These are phyloP conservation scores for Galeopsis tetrahit DNA, from an alignment of 257 asterid species.

Conservation along the genomic window DNA sequence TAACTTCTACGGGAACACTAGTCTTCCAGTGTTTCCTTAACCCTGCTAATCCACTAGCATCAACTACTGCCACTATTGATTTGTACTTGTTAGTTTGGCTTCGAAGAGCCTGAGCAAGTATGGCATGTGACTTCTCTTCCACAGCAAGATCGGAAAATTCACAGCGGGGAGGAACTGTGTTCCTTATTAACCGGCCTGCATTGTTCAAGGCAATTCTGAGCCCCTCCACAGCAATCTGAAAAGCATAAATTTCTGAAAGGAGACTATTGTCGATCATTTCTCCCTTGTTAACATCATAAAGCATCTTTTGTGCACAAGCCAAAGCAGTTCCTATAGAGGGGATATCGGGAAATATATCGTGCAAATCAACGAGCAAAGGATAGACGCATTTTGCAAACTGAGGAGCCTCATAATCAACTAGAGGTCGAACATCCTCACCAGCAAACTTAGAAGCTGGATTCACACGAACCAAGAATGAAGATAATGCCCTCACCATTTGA, in stretches of 20 bases:
- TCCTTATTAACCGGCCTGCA: slow-evolving; percentile 64
- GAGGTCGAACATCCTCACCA: slow-evolving; percentile 44
- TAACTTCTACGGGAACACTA: slow-evolving; percentile 62
- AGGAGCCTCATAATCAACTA: slow-evolving; percentile 66
- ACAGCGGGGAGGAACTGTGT: slow-evolving; percentile 21
- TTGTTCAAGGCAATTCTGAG: slow-evolving; percentile 81
- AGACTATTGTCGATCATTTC: slow-evolving; percentile 54
- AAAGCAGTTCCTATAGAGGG: slow-evolving; percentile 75
- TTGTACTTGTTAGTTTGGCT: slow-evolving; percentile 69
- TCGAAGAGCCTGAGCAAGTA: slow-evolving; percentile 77
- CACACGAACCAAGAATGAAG: slow-evolving; percentile 47
- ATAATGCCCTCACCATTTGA: slow-evolving; percentile 62
- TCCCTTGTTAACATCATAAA: slow-evolving; percentile 71
- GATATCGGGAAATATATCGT: slow-evolving; percentile 59
- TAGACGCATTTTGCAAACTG: slow-evolving; percentile 76
- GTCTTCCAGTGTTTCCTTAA: slow-evolving; percentile 83
- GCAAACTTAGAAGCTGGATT: slow-evolving; percentile 35
- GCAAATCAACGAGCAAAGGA: slow-evolving; percentile 80
- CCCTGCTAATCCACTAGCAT: slow-evolving; percentile 78
- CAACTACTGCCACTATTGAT: slow-evolving; percentile 83
- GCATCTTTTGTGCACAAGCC: slow-evolving; percentile 84
- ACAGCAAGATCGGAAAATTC: slow-evolving; percentile 67
- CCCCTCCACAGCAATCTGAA: slow-evolving; percentile 85
- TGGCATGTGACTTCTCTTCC: slow-evolving; percentile 79
- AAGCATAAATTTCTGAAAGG: slow-evolving; percentile 75